Evolutionary conservation across 2,329 filamentous ascomycete species (phyloP), one percentile per base, ranked within the genome.

Genomic region (Xenoacremonium recifei): DNA sequence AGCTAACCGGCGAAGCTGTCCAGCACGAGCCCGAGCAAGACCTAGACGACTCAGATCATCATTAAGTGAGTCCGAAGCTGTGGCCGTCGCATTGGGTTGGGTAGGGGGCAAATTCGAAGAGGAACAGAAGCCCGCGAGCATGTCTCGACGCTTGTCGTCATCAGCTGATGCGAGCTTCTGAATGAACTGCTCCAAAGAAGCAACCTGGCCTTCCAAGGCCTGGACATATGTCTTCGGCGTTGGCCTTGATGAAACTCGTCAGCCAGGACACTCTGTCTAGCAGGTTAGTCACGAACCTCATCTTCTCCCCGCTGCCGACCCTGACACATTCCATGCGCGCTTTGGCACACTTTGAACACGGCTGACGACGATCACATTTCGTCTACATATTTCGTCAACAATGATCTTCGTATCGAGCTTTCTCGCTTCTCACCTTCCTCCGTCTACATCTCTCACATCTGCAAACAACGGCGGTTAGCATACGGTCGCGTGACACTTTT

Each of bases 321-420:
- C 66, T 57, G n/a, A 63, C 57, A 47, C 69, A 72, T 32, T 69
- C 63, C 6, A 61, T 64, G 16, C 62, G 60, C 6, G 66, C 65
- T 49, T 69, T 67, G 51, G 61, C 54, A 49, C 76, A 79, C 45
- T 69, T 70, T 21, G 67, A 68, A 51, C 76, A 79, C 11, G 76
- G 76, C 12, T 67, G 59, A 33, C 67, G 67, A 4, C 75, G 70
- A 53, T 77, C 71, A 54, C 76, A 79, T 62, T 76, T 79, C 25
- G 79, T 71, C 66, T 77, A 35, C n/a, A n/a, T n/a, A n/a, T n/a
- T n/a, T n/a, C n/a, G n/a, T n/a, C n/a, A 6, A 36, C 7, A 3
- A 15, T 19, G 15, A 10, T 16, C 17, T n/a, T 16, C 19, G 23
- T 67, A 49, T 65, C 64, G 46, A 54, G n/a, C 20, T 5, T 15